phyloP scores from a whole-genome alignment of 345 rosid species.

The Clarkia xantiana region DNA sequence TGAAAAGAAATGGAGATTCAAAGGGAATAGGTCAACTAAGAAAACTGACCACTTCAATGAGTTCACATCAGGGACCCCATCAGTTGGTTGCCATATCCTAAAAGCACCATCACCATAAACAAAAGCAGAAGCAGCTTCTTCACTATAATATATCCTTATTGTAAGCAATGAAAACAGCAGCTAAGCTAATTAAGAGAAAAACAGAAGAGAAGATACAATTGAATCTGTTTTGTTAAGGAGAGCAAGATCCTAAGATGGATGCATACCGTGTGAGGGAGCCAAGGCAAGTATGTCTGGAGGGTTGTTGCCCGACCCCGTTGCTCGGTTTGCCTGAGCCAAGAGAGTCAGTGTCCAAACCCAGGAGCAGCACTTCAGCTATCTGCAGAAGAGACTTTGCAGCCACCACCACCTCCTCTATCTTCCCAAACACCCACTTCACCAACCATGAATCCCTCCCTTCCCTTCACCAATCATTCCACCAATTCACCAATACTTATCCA shows the following conservation, averaged over 20 bases:
- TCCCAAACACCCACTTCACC: conserved; percentile 59
- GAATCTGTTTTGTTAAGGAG: neutral
- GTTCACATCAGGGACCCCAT: conserved; percentile 3
- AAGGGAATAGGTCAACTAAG: conserved; percentile 12
- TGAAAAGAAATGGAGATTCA: neutral
- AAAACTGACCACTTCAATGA: conserved; percentile 22
- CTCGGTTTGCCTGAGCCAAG: conserved; percentile 21
- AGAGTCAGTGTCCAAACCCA: conserved; percentile 15
- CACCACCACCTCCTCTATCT: conserved; percentile 43
- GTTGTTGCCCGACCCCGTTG: conserved; percentile 48
- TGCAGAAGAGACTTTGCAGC: conserved; percentile 52
- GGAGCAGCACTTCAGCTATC: conserved; percentile 34
- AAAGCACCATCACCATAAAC: neutral
- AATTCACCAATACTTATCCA: conserved; percentile 55
- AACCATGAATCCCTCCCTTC: conserved; percentile 77
- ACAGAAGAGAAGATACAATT: conserved; percentile 1
- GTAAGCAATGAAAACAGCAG: neutral
- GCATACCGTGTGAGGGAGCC: conserved; percentile 19
- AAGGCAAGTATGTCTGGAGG: conserved; percentile 32
- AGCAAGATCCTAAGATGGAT: neutral
- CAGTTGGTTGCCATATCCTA: conserved; percentile 3
- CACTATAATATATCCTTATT: neutral
- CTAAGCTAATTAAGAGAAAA: neutral
- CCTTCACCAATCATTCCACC: conserved; percentile 38
- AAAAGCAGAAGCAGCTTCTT: neutral